Evolutionary conservation across 257 asterid genomes (phyloP).

Genomic region (Primulina eburnea): DNA sequence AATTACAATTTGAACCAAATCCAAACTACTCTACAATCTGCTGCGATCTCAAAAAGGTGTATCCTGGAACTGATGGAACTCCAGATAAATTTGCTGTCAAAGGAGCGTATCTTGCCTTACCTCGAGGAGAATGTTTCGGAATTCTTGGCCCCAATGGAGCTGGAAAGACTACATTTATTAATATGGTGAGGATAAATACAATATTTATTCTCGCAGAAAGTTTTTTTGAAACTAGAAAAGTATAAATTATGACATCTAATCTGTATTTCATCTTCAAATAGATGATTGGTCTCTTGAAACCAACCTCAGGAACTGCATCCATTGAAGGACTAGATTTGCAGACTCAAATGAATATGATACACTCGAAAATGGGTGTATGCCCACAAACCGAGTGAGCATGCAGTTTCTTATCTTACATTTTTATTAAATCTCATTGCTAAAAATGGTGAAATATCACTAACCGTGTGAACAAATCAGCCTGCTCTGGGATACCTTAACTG

Average conservation of each 20-base stretch:
- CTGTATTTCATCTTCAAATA: not conserved
- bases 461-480: not conserved
- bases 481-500: slow-evolving; percentile 5
- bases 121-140: slow-evolving; percentile 47
- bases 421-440: not conserved
- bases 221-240: not conserved
- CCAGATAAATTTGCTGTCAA: slow-evolving; percentile 42
- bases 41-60: slow-evolving; percentile 36
- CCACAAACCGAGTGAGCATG: slow-evolving; percentile 4
- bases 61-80: slow-evolving; percentile 41
- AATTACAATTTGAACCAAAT: slow-evolving; percentile 28
- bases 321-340: not conserved
- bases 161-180: slow-evolving; percentile 24
- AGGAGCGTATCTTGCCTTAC: slow-evolving; percentile 38
- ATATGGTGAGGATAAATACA: slow-evolving; percentile 19
- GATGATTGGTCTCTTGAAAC: slow-evolving; percentile 5
- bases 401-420: not conserved
- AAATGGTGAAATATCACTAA: not conserved
- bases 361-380: slow-evolving; percentile 1
- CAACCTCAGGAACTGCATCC: not conserved
- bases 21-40: slow-evolving; percentile 31
- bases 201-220: not conserved
- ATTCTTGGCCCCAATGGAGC: slow-evolving; percentile 55
- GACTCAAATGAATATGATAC: slow-evolving; percentile 4
- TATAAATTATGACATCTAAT: not conserved